Percentiles rank a stretch among this genome's conserved stretches.
Evolutionary conservation across 306 rosid species (phyloP).

Genomic region (Ochetophila trinervis): DNA sequence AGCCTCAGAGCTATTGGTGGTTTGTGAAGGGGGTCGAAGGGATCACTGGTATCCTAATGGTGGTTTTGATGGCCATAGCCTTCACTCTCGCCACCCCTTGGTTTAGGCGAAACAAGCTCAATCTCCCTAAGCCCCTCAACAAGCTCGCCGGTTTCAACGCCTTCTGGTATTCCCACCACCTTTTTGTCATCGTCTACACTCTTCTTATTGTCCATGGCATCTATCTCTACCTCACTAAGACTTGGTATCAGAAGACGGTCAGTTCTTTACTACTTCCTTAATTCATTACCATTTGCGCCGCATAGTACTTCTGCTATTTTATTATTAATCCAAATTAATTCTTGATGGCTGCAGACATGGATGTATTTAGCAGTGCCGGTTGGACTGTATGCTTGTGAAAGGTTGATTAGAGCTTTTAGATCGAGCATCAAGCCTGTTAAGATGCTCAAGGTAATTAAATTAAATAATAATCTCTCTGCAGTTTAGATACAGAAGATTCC

Average conservation of each 20-base stretch:
- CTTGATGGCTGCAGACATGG: conserved; percentile 45
- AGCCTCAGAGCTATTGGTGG: conserved; percentile 52
- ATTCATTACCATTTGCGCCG: neutral
- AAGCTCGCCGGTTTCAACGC: conserved; percentile 61
- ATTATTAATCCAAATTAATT: neutral
- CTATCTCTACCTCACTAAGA: conserved; percentile 46
- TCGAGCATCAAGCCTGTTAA: conserved; percentile 55
- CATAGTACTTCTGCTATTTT: neutral
- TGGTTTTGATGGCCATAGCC: conserved; percentile 56
- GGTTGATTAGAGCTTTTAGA: conserved; percentile 49
- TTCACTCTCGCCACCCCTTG: conserved; percentile 61
- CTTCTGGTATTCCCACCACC: conserved; percentile 67
- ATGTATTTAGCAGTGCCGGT: conserved; percentile 57
- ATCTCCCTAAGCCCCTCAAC: conserved; percentile 45
- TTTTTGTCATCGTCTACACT: conserved; percentile 49
- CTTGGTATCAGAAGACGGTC: conserved; percentile 54
- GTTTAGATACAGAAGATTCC: too few relatives aligned
- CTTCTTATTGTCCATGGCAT: conserved; percentile 52
- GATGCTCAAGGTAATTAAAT: conserved; percentile 41
- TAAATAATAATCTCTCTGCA: neutral
- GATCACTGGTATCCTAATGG: conserved; percentile 35
- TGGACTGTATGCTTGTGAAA: conserved; percentile 40
- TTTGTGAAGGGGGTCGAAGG: conserved; percentile 54
- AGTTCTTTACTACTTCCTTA: conserved; percentile 6
- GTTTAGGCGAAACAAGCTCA: conserved; percentile 56